Evolutionary conservation across 1,284 basidiomycete species (phyloP).

Genomic region (Heterobasidion occidentale): DNA sequence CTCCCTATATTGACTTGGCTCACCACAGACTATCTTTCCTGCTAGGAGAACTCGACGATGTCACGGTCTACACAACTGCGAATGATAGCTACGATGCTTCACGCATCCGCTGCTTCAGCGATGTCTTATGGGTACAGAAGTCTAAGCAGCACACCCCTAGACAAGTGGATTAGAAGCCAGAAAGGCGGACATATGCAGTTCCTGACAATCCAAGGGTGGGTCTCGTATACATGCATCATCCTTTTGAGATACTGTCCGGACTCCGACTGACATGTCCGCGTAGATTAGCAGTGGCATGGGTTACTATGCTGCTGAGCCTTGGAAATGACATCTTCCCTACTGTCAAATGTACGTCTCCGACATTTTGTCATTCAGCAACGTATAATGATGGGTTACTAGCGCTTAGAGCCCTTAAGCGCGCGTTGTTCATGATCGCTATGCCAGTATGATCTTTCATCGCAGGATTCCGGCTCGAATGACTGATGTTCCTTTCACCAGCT

Average conservation of each 20-base stretch:
- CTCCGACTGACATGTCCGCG: neutral
- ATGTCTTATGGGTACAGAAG: slow-evolving; percentile 43
- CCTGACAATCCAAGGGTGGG: slow-evolving; percentile 72
- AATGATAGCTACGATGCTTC: slow-evolving; percentile 22
- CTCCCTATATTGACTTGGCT: too few relatives aligned
- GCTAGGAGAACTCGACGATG: too few relatives aligned
- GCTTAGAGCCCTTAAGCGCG: slow-evolving; percentile 41
- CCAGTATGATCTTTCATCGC: slow-evolving; percentile 30
- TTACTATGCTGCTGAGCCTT: slow-evolving; percentile 44
- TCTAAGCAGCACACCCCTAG: slow-evolving; percentile 26
- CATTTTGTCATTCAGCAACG: neutral
- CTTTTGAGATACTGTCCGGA: neutral
- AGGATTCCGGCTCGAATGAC: slow-evolving; percentile 3
- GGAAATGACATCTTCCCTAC: slow-evolving; percentile 41
- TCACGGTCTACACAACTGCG: too few relatives aligned
- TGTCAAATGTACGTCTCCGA: slow-evolving; percentile 13
- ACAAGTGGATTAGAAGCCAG: slow-evolving; percentile 33
- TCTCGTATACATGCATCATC: neutral
- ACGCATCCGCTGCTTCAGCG: slow-evolving; percentile 29
- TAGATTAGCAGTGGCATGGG: slow-evolving; percentile 42
- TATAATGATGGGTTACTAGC: slow-evolving; percentile 28
- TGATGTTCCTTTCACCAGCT: slow-evolving; percentile 29
- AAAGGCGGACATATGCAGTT: slow-evolving; percentile 65
- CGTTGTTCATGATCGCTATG: slow-evolving; percentile 51
- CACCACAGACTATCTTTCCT: too few relatives aligned